These are phyloP conservation scores for Pleurotus giganteus DNA, from an alignment of 768 basidiomycete genomes.

Conservation along the genomic window DNA sequence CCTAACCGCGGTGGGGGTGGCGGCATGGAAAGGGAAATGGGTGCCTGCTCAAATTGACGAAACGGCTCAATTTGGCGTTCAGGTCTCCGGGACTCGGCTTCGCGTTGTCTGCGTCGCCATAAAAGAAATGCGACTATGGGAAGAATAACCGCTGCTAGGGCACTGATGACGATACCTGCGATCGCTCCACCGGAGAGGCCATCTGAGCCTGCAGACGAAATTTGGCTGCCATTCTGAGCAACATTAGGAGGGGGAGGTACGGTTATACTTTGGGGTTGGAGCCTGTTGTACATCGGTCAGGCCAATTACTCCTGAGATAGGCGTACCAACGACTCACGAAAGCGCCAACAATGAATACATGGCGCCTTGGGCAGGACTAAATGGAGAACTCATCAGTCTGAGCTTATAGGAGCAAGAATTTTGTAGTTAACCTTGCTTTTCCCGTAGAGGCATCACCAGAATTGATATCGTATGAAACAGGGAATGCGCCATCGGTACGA, in stretches of 20 bases:
- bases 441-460: conserved; percentile 18
- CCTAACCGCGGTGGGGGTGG: not conserved
- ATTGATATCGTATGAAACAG: conserved; percentile 21
- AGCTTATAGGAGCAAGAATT: not conserved
- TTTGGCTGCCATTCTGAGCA: not conserved
- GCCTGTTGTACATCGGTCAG: not conserved
- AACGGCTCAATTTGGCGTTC: not conserved
- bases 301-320: not conserved
- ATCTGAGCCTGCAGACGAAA: not conserved
- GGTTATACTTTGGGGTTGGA: not conserved
- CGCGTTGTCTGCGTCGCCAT: not conserved
- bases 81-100: not conserved
- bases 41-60: not conserved
- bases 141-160: not conserved
- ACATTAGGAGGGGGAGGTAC: not conserved
- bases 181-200: not conserved
- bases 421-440: conserved; percentile 14
- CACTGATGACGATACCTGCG: conserved; percentile 2
- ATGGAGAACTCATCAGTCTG: not conserved
- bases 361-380: conserved; percentile 32
- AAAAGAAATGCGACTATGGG: not conserved
- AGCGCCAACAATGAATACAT: conserved; percentile 26
- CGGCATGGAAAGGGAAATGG: too few relatives aligned
- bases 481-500: conserved; percentile 17
- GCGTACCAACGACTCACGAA: not conserved